Conservation (phyloP, 495 filamentous ascomycete genomes). For the Massariosphaeria phaeospora region DNA sequence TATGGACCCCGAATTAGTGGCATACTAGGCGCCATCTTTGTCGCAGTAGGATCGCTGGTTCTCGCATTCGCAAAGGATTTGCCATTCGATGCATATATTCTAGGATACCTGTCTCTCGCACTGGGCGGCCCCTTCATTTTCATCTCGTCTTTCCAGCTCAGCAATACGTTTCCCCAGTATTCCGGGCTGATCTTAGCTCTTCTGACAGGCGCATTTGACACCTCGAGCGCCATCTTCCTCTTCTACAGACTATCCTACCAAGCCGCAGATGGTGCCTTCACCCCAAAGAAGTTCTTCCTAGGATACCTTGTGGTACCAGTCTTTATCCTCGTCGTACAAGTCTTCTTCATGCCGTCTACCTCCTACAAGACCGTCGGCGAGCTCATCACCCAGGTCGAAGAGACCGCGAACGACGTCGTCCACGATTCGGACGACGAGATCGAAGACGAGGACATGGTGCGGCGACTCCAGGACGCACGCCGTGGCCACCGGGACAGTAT, state of each 20-base stretch:
- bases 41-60: conserved; percentile 62
- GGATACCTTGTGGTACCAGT: conserved; percentile 68
- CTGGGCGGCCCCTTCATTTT: conserved; percentile 86
- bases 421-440: conserved; percentile 47
- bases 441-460: conserved; percentile 25
- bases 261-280: conserved; percentile 54
- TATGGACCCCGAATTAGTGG: conserved; percentile 76
- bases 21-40: conserved; percentile 63
- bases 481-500: conserved; percentile 62
- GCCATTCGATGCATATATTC: conserved; percentile 67
- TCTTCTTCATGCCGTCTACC: conserved; percentile 68
- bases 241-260: conserved; percentile 76
- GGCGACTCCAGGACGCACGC: conserved; percentile 48
- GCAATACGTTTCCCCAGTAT: conserved; percentile 80
- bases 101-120: conserved; percentile 75
- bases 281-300: conserved; percentile 68
- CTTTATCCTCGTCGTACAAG: conserved; percentile 62
- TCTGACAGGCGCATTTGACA: conserved; percentile 85
- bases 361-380: conserved; percentile 90
- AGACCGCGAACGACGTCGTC: conserved; percentile 39
- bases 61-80: conserved; percentile 65
- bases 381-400: conserved; percentile 67
- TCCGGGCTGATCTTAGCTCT: conserved; percentile 81
- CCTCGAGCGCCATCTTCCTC: conserved; percentile 81
- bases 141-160: conserved; percentile 88